A percentile compares a stretch with the other conserved stretches of the same genome.
Conservation (phyloP, 1,284 basidiomycete species). For the Papiliotrema nemorosa region DNA sequence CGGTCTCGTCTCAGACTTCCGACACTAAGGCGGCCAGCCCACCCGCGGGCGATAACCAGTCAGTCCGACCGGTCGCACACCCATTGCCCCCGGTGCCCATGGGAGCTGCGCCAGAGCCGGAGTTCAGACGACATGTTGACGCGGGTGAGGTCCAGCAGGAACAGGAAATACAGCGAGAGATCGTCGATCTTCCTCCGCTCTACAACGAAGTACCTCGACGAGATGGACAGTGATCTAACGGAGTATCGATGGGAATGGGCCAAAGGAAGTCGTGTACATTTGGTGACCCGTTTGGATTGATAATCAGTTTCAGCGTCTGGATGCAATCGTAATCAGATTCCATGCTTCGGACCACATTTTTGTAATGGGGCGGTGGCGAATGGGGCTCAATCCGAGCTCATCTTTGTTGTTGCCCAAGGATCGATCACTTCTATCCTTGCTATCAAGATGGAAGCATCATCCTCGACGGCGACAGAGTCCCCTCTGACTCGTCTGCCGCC, state of each 20-base stretch:
- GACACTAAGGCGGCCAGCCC: too few species aligned
- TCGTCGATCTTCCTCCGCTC: not conserved
- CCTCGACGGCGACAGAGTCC: not conserved
- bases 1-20: not conserved
- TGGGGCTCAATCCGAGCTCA: not conserved
- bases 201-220: conserved; percentile 1
- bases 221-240: not conserved
- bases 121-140: not conserved
- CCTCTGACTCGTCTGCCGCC: conserved; percentile 36
- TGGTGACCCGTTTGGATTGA: too few species aligned
- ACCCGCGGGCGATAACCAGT: too few species aligned
- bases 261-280: not conserved
- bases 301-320: too few species aligned
- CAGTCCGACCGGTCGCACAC: not conserved
- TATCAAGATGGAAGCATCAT: not conserved
- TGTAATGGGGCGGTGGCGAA: too few species aligned
- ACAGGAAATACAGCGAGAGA: not conserved
- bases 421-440: not conserved
- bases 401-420: not conserved
- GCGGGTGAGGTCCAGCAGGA: not conserved
- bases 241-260: not conserved
- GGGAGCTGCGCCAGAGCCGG: not conserved
- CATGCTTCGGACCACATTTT: too few species aligned
- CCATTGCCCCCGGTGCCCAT: not conserved
- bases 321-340: too few species aligned